A percentile compares a stretch with the other conserved stretches of the same genome.
Conservation (phyloP, 768 basidiomycete species). For the Agrocybe praecox region DNA sequence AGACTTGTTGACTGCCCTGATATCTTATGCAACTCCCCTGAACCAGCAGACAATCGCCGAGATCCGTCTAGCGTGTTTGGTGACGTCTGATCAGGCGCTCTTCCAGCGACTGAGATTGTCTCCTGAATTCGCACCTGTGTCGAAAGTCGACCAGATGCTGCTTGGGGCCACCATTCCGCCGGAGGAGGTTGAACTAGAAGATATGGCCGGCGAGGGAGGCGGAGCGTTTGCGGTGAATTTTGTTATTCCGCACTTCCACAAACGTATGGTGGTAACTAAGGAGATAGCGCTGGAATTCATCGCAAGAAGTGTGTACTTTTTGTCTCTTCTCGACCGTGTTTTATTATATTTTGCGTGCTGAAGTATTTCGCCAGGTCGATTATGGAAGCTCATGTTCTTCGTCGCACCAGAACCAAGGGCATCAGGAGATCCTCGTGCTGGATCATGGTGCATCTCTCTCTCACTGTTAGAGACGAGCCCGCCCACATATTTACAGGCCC, state of each 20-base stretch:
- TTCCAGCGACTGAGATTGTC: constrained; percentile 61
- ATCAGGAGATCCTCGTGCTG: constrained; percentile 24
- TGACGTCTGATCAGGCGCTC: constrained; percentile 59
- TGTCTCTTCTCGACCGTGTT: background rate
- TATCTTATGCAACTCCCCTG: constrained; percentile 53
- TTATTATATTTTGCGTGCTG: background rate
- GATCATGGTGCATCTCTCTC: constrained; percentile 53
- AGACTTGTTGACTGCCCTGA: constrained; percentile 50
- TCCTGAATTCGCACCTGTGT: constrained; percentile 53
- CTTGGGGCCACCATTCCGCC: constrained; percentile 43
- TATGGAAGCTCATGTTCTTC: constrained; percentile 56
- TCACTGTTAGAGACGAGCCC: constrained; percentile 57
- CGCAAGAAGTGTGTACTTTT: constrained; percentile 43
- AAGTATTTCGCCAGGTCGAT: constrained; percentile 40
- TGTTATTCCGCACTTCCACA: constrained; percentile 61
- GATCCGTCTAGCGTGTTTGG: constrained; percentile 66
- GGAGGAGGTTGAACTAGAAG: constrained; percentile 59
- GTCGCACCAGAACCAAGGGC: constrained; percentile 23
- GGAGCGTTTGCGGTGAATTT: constrained; percentile 58
- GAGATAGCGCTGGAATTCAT: constrained; percentile 65
- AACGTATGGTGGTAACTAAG: constrained; percentile 68
- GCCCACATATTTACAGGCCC: constrained; percentile 58
- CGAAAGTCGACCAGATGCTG: constrained; percentile 55
- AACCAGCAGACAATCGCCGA: constrained; percentile 51
- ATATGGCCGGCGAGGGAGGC: constrained; percentile 49